Evolutionary conservation across 2,329 filamentous ascomycete species (phyloP).

Genomic region (Colletotrichum lupini): DNA sequence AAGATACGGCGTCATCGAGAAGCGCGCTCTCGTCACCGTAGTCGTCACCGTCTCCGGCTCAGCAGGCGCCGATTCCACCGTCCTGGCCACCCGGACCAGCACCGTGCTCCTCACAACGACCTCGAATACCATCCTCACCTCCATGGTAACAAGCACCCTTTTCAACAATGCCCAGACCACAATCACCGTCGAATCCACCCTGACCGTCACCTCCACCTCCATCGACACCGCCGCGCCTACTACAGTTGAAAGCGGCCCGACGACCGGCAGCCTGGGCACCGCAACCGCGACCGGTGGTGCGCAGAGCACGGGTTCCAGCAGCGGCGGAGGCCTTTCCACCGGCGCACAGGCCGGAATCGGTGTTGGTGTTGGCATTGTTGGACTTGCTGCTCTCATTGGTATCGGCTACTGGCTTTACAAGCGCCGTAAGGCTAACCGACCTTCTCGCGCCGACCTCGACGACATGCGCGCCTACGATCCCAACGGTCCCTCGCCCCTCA

Average conservation of each 20-base stretch:
- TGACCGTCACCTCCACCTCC: constrained; percentile 47
- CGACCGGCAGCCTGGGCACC: constrained; percentile 41
- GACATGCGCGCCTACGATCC: constrained; percentile 51
- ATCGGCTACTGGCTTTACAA: constrained; percentile 36
- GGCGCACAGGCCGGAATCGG: constrained; percentile 58
- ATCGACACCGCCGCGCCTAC: constrained; percentile 45
- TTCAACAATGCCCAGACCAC: constrained; percentile 50
- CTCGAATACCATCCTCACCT: constrained; percentile 42
- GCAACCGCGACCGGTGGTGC: constrained; percentile 18
- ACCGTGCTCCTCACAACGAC: constrained; percentile 44
- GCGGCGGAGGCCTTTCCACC: constrained; percentile 46
- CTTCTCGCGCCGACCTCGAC: constrained; percentile 34
- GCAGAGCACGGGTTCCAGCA: constrained; percentile 17
- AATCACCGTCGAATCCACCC: constrained; percentile 49
- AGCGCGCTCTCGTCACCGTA: constrained; percentile 48
- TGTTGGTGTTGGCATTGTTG: constrained; percentile 51
- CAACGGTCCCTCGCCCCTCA: constrained; percentile 39
- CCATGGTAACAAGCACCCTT: constrained; percentile 33
- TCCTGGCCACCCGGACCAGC: constrained; percentile 23
- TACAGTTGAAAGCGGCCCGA: constrained; percentile 38
- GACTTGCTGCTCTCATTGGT: constrained; percentile 41
- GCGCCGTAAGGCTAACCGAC: constrained; percentile 33
- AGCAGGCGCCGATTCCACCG: constrained; percentile 35
- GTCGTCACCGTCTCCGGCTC: constrained; percentile 47
- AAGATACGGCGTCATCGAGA: constrained; percentile 42